phyloP scores from a whole-genome alignment of 805 yeast genomes.

The Starmerella powellii region DNA sequence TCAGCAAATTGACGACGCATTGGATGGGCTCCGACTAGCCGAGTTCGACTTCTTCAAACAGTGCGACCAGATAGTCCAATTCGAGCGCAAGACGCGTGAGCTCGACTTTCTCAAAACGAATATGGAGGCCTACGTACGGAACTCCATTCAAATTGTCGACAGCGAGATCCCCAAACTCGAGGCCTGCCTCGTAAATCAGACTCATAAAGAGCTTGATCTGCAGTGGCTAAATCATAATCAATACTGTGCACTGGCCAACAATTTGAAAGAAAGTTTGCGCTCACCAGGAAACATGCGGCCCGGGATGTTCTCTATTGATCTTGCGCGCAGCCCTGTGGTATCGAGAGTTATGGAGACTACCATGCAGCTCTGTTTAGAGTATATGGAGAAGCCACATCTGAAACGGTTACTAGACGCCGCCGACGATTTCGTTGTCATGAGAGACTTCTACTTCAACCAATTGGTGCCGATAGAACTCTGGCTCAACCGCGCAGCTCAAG shows the following conservation, averaged over 20 bases:
- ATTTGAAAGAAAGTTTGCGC: no score
- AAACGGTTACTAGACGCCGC: no score
- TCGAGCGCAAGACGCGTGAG: constrained; percentile 7
- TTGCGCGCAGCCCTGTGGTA: no score
- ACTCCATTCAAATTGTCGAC: constrained; percentile 1
- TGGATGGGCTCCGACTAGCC: constrained; percentile 2
- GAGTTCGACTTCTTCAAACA: constrained; percentile 6
- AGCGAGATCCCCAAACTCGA: neutral
- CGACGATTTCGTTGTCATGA: no score
- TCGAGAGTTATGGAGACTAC: no score
- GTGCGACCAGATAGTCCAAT: constrained; percentile 5
- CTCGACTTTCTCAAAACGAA: constrained; percentile 12
- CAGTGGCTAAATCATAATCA: neutral
- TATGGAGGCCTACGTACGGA: constrained; percentile 12
- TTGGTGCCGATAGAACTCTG: no score
- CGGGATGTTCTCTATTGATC: no score
- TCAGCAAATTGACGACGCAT: constrained; percentile 4
- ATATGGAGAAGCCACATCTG: no score
- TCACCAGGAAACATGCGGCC: no score
- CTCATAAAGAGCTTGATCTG: neutral
- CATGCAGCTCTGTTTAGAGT: neutral
- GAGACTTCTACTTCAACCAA: neutral
- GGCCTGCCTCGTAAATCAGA: neutral
- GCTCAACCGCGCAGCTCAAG: neutral
- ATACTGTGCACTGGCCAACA: neutral